A percentile compares a stretch with the other conserved stretches of the same genome.
Evolutionary conservation across 1,284 basidiomycete species (phyloP).

Genomic region (Boletus mariae): DNA sequence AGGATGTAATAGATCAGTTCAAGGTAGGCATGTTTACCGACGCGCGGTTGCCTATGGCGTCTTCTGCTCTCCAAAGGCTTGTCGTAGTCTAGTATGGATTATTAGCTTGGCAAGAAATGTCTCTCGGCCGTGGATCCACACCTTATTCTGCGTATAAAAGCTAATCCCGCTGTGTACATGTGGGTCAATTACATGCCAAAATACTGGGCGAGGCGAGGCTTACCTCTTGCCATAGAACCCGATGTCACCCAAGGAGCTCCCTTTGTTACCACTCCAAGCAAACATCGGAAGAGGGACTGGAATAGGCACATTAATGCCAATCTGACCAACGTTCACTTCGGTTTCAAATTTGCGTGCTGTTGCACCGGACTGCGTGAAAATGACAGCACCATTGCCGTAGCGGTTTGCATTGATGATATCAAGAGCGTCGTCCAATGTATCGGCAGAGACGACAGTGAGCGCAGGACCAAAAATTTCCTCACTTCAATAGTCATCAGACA

Average conservation of each 20-base stretch:
- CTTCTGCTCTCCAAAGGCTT: slow-evolving; percentile 78
- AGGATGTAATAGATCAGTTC: slow-evolving; percentile 15
- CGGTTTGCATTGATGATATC: slow-evolving; percentile 85
- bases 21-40: slow-evolving; percentile 80
- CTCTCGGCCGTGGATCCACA: slow-evolving; percentile 21
- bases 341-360: slow-evolving; percentile 93
- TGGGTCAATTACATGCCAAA: slow-evolving; percentile 5
- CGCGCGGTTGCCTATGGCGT: slow-evolving; percentile 73
- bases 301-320: slow-evolving; percentile 93
- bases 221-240: slow-evolving; percentile 87
- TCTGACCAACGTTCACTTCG: slow-evolving; percentile 84
- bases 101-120: neutral
- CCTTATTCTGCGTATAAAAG: slow-evolving; percentile 91
- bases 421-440: slow-evolving; percentile 89
- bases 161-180: slow-evolving; percentile 62
- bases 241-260: slow-evolving; percentile 83
- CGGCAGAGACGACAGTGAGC: slow-evolving; percentile 74
- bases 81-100: slow-evolving; percentile 61
- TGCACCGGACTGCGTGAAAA: slow-evolving; percentile 96
- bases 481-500: slow-evolving; percentile 38
- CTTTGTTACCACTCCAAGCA: slow-evolving; percentile 91
- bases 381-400: slow-evolving; percentile 94
- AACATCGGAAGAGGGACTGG: slow-evolving; percentile 92
- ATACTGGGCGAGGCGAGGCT: slow-evolving; percentile 2
- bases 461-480: slow-evolving; percentile 97